Base-by-base conservation (phyloP, 805 yeast genomes). In the Candida lessepsii region DNA sequence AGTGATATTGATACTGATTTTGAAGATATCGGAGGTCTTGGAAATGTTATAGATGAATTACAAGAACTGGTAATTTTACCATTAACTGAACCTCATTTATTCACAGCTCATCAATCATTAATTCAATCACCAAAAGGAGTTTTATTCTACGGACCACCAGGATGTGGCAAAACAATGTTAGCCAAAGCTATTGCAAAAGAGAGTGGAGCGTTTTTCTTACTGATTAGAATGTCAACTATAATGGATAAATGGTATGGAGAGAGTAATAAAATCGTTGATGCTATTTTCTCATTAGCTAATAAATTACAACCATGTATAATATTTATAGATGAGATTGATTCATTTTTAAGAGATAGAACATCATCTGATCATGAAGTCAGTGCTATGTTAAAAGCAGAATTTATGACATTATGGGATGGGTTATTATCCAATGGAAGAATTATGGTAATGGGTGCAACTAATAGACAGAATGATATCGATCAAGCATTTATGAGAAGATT, bases 231-330 rank as follows among this genome's bases (percentile, higher is more conserved):
- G 95, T 88, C 96, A 18, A 81, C 91, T 2, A 80, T 91, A 13
- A 86, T 90, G 91, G 96, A 93, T 64, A 91, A 91, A 63, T 91
- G 96, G 96, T 91, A 87, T 57, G 99, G 99, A 11, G 98, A 91
- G 63, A 80, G 91, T 20, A 91, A 93, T 61, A 93, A 93, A 65
- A 80, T 90, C 35, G 93, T 88, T 1, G 95, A 90, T 49, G 98
- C 96, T 1, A 78, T 91, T 25, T 91, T 91, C 58, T 82, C 96
- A 6, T 71, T 91, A 41, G 98, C 97, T 3, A 72, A 77, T 45
- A 91, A 93, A 57, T 73, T 91, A 29, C 88, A 88, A 60, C 99
- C 99, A 2, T 89, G 97, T 61, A 93, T 91, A 47, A 81, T 91
- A 35, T 91, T 91, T 62, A 87, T 91, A 45, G 99, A 91, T 64